Percentiles rank a stretch among this genome's conserved stretches.
phyloP scores from a whole-genome alignment of 2,329 filamentous ascomycete genomes.

The Stagonosporopsis tanaceti region DNA sequence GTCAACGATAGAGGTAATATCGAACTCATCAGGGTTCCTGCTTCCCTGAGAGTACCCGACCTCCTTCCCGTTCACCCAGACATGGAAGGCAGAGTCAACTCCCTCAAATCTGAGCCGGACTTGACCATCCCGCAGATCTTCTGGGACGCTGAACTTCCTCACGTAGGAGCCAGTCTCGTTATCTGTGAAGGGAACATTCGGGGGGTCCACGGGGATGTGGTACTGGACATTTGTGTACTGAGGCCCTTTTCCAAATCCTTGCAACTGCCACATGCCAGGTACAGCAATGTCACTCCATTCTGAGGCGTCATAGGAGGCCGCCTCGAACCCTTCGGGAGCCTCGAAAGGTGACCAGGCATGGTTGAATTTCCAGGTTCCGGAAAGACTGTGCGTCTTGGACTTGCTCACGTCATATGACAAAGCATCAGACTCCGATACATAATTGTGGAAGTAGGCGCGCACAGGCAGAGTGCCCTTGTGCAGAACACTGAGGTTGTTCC shows the following conservation, averaged over 20 bases:
- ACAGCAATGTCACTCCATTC: conserved; percentile 65
- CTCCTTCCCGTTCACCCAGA: conserved; percentile 70
- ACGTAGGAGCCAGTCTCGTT: conserved; percentile 72
- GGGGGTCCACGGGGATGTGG: conserved; percentile 71
- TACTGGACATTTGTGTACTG: conserved; percentile 75
- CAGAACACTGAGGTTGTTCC: conserved; percentile 67
- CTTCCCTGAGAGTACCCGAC: conserved; percentile 75
- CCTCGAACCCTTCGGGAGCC: conserved; percentile 47
- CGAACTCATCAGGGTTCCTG: conserved; percentile 74
- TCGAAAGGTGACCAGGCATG: conserved; percentile 48
- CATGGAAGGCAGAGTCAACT: conserved; percentile 74
- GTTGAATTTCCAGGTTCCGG: conserved; percentile 52
- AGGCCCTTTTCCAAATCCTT: conserved; percentile 69
- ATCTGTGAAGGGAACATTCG: conserved; percentile 64
- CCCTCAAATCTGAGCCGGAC: conserved; percentile 74
- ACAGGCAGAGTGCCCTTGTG: conserved; percentile 67
- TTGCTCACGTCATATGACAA: conserved; percentile 51
- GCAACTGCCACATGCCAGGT: conserved; percentile 74
- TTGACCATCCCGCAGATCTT: conserved; percentile 60
- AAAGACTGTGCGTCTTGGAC: conserved; percentile 44
- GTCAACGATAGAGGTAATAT: conserved; percentile 64
- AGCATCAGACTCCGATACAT: conserved; percentile 59
- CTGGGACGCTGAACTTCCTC: conserved; percentile 63
- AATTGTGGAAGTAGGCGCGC: conserved; percentile 65
- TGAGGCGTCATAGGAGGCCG: conserved; percentile 45